Evolutionary conservation across 2,329 filamentous ascomycete species (phyloP).

Genomic region (Diaporthe velutina): DNA sequence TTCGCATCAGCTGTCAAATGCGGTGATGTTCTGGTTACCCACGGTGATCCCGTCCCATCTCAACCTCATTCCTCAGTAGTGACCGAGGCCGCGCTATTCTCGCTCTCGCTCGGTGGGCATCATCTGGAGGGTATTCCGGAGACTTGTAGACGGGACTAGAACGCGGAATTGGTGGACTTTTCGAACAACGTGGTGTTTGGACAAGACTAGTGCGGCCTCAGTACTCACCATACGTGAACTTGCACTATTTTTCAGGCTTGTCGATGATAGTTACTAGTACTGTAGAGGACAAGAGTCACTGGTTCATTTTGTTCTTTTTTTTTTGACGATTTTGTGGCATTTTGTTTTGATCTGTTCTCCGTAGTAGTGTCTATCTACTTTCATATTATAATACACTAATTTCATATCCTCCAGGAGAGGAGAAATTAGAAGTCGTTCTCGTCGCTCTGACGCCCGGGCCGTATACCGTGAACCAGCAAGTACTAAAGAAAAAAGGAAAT

Average conservation of each 20-base stretch:
- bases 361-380: constrained; percentile 14
- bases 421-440: constrained; percentile 4
- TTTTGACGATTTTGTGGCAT: constrained; percentile 13
- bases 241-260: neutral
- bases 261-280: neutral
- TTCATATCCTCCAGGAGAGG: neutral
- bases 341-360: constrained; percentile 10
- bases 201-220: neutral
- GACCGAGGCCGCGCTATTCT: constrained; percentile 3
- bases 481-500: constrained; percentile 6
- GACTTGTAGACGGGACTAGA: neutral
- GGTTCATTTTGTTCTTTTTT: neutral
- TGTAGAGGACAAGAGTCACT: neutral
- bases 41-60: constrained; percentile 18
- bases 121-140: neutral
- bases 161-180: neutral
- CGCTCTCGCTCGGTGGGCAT: constrained; percentile 5
- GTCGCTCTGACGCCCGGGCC: constrained; percentile 25
- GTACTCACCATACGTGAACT: neutral
- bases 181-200: neutral
- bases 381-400: constrained; percentile 10
- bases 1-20: constrained; percentile 14
- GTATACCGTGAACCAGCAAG: constrained; percentile 13
- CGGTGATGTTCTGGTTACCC: constrained; percentile 10
- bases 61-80: neutral